These are phyloP conservation scores for Yamadazyma jaroonii DNA, from an alignment of 1,139 yeast genomes.

Conservation along the genomic window DNA sequence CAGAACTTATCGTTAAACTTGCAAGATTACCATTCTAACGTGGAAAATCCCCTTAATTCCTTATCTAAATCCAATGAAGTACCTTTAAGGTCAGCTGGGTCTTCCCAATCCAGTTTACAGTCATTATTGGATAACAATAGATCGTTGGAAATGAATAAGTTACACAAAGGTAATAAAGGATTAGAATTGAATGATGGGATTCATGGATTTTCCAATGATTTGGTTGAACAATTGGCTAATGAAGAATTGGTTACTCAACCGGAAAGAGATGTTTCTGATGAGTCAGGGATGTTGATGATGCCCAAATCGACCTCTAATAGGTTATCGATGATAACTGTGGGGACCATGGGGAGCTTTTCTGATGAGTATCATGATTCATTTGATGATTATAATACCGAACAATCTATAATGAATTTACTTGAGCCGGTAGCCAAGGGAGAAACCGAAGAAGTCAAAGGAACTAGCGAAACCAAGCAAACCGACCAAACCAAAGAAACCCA, in stretches of 20 bases:
- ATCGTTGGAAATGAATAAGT: conserved; percentile 23
- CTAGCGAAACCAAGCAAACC: too few species aligned
- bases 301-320: conserved; percentile 6
- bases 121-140: conserved; percentile 39
- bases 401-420: conserved; percentile 41
- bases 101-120: conserved; percentile 46
- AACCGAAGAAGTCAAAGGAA: too few species aligned
- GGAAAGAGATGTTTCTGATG: conserved; percentile 9
- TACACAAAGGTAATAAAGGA: conserved; percentile 25
- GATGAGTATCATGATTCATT: conserved; percentile 33
- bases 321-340: conserved; percentile 1
- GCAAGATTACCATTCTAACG: conserved; percentile 21
- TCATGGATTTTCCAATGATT: conserved; percentile 41
- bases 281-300: conserved; percentile 13
- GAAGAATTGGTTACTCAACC: conserved; percentile 3
- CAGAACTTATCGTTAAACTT: conserved; percentile 35
- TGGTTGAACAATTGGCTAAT: conserved; percentile 32
- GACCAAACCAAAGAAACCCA: too few species aligned
- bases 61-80: conserved; percentile 29
- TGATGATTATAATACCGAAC: conserved; percentile 43
- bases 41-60: conserved; percentile 37
- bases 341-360: conserved; percentile 15
- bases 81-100: conserved; percentile 34
- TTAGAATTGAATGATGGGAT: conserved; percentile 43
- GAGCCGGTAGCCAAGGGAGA: too few species aligned